These are phyloP conservation scores for Alternaria atra DNA, from an alignment of 2,329 filamentous ascomycete species.

Conservation along the genomic window DNA sequence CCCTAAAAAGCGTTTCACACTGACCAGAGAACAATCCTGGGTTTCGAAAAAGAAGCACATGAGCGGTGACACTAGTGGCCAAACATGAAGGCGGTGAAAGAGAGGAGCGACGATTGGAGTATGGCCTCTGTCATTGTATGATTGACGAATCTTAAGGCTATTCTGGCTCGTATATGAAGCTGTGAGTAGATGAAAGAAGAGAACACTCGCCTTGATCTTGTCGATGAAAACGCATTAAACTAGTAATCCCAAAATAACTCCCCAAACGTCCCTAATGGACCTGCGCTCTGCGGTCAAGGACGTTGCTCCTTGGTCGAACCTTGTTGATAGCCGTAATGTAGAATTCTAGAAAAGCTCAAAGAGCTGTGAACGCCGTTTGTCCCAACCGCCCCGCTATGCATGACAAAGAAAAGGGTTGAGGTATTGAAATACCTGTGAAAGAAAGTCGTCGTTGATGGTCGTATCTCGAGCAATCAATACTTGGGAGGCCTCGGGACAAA, in stretches of 20 bases:
- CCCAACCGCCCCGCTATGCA: conserved; percentile 17
- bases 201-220: background rate
- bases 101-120: background rate
- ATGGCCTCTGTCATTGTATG: background rate
- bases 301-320: background rate
- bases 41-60: background rate
- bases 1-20: background rate
- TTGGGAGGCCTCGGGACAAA: conserved; percentile 32
- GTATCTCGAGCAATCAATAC: conserved; percentile 13
- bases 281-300: background rate
- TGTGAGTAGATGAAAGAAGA: conserved; percentile 5
- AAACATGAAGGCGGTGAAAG: conserved; percentile 1
- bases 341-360: conserved; percentile 2
- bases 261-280: background rate
- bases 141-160: background rate
- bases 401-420: conserved; percentile 9
- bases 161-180: background rate
- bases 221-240: background rate
- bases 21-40: background rate
- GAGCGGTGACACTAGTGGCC: background rate
- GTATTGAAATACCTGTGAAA: conserved; percentile 21
- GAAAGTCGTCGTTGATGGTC: conserved; percentile 3
- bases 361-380: conserved; percentile 7
- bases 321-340: background rate
- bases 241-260: background rate